Conservation (phyloP, 148 eudicot genomes). For the Spergularia bocconei region DNA sequence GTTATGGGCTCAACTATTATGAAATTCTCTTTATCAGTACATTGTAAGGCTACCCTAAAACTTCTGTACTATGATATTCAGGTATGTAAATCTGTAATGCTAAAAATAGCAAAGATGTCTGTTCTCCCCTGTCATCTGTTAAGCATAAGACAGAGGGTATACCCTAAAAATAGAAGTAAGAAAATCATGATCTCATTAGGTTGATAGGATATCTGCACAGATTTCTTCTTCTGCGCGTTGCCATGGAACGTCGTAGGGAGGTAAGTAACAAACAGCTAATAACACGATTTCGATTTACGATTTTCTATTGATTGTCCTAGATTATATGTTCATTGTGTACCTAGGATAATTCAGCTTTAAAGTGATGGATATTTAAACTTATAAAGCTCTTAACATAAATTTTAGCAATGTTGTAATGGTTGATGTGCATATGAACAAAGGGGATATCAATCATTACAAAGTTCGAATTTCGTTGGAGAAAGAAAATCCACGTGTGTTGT, state of each 20-base stretch:
- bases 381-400: background rate
- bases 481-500: too few relatives aligned
- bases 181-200: background rate
- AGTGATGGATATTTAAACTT: background rate
- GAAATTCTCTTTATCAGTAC: background rate
- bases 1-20: too few relatives aligned
- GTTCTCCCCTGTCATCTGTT: background rate
- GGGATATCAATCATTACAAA: conserved; percentile 38
- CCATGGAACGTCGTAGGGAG: conserved; percentile 25
- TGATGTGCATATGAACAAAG: conserved; percentile 36
- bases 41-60: conserved; percentile 16
- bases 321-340: too few relatives aligned
- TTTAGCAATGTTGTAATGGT: conserved; percentile 21
- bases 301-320: too few relatives aligned
- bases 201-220: background rate
- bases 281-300: background rate
- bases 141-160: conserved; percentile 1
- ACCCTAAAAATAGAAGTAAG: conserved; percentile 8
- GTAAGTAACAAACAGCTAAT: conserved; percentile 13
- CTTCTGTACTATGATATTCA: background rate
- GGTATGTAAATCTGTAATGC: background rate
- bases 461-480: background rate
- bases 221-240: conserved; percentile 1
- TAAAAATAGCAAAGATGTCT: background rate
- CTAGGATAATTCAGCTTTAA: background rate